phyloP scores from a whole-genome alignment of 108 stramenopile species.

The Skeletonema costatum region DNA sequence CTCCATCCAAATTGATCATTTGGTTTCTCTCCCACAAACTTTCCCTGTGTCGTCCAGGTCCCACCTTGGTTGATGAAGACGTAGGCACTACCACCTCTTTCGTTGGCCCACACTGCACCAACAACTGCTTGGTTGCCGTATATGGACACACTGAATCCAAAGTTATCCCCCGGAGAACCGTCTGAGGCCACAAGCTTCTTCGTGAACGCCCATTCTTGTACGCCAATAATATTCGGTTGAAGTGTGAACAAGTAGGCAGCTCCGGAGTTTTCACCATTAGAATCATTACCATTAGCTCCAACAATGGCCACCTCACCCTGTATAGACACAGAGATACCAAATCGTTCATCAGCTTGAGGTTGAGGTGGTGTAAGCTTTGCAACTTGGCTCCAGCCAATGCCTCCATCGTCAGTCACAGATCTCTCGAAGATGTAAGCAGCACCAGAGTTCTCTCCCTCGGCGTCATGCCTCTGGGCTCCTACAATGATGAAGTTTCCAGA shows the following conservation, averaged over 20 bases:
- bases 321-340: constrained; percentile 13
- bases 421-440: not conserved
- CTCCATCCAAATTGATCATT: constrained; percentile 9
- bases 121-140: constrained; percentile 6
- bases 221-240: not conserved
- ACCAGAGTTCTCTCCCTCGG: constrained; percentile 1
- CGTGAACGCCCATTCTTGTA: not conserved
- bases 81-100: constrained; percentile 8
- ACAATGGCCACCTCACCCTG: not conserved
- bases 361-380: not conserved
- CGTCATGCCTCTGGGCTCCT: not conserved
- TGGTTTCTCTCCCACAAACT: not conserved
- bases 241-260: not conserved
- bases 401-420: not conserved
- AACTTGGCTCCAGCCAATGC: not conserved
- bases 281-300: constrained; percentile 1
- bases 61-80: constrained; percentile 6
- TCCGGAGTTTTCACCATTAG: not conserved
- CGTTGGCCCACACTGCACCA: constrained; percentile 4
- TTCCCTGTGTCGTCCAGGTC: not conserved
- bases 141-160: constrained; percentile 16
- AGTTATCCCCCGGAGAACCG: constrained; percentile 14
- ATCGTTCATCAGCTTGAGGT: constrained; percentile 4
- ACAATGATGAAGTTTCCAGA: constrained; percentile 1
- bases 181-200: constrained; percentile 13